Evolutionary conservation across 208 protist genomes (phyloP).

Genomic region (Leishmania martiniquensis): DNA sequence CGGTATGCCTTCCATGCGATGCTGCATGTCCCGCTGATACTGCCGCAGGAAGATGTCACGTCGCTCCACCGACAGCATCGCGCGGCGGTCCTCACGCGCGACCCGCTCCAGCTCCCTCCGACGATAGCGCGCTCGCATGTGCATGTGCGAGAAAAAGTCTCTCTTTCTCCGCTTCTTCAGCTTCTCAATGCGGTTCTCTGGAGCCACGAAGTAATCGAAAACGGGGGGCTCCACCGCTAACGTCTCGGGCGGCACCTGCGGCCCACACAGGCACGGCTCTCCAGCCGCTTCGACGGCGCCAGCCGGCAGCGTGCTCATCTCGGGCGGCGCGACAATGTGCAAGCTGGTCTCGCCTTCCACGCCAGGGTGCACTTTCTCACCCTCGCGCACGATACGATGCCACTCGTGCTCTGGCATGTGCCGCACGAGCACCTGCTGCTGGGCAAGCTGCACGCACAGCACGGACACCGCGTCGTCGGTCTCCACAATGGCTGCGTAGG

Average conservation of each 20-base stretch:
- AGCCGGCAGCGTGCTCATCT: slow-evolving; percentile 16
- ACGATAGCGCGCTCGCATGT: not conserved
- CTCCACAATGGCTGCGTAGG: slow-evolving; percentile 30
- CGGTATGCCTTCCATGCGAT: slow-evolving; percentile 11
- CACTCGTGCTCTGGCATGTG: slow-evolving; percentile 39
- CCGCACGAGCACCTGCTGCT: slow-evolving; percentile 30
- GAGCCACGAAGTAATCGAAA: slow-evolving; percentile 35
- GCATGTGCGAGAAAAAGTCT: slow-evolving; percentile 8
- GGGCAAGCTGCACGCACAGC: slow-evolving; percentile 25
- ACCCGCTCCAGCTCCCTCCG: slow-evolving; percentile 25
- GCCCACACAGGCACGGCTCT: not conserved
- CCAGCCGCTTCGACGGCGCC: not conserved
- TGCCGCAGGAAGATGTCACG: slow-evolving; percentile 32
- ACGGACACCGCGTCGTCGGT: slow-evolving; percentile 21
- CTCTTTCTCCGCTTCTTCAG: not conserved
- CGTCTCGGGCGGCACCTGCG: not conserved
- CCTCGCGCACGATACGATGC: slow-evolving; percentile 26
- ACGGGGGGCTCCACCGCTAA: slow-evolving; percentile 14
- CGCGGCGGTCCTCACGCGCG: slow-evolving; percentile 25
- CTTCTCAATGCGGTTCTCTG: slow-evolving; percentile 18
- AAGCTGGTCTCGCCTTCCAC: slow-evolving; percentile 25
- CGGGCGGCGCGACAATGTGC: slow-evolving; percentile 24
- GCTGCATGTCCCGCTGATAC: slow-evolving; percentile 34
- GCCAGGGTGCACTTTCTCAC: slow-evolving; percentile 28
- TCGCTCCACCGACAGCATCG: slow-evolving; percentile 24